These are phyloP conservation scores for Monilinia aucupariae DNA, from an alignment of 2,329 filamentous ascomycete species.

Conservation along the genomic window DNA sequence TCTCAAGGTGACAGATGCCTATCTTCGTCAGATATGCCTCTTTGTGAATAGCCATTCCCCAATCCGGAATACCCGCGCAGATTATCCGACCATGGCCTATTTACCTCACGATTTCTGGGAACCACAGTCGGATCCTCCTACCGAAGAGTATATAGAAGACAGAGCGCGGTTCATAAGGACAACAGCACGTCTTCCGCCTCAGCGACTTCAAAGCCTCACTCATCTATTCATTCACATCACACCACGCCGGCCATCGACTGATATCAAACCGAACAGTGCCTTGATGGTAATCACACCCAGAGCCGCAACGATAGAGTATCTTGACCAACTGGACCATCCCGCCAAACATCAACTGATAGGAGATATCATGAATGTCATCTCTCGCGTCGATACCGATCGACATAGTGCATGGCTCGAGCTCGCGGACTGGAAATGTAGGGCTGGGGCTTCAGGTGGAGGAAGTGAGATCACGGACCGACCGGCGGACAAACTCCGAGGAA, in stretches of 20 bases:
- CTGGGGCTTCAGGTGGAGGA: not conserved
- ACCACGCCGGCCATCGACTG: too few relatives aligned
- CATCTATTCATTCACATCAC: conserved; percentile 4
- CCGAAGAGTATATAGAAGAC: conserved; percentile 8
- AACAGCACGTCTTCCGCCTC: not conserved
- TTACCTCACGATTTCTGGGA: conserved; percentile 3
- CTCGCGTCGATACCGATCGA: not conserved
- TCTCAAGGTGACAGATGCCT: conserved; percentile 2
- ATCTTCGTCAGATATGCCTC: not conserved
- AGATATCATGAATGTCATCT: conserved; percentile 2
- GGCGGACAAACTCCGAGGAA: not conserved
- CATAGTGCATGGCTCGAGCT: not conserved
- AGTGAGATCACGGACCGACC: fast-evolving
- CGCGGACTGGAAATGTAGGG: conserved; percentile 5
- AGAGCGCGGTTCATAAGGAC: not conserved
- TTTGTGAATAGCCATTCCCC: conserved; percentile 7
- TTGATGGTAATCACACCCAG: not conserved
- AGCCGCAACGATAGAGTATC: conserved; percentile 1
- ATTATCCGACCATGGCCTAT: conserved; percentile 6
- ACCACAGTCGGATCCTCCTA: not conserved
- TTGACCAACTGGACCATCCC: not conserved
- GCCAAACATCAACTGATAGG: not conserved
- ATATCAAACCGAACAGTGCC: not conserved
- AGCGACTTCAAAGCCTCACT: not conserved
- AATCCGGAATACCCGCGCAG: not conserved